Evolutionary conservation across 2,329 filamentous ascomycete genomes (phyloP).

Genomic region (Rutstroemia sydowiana): DNA sequence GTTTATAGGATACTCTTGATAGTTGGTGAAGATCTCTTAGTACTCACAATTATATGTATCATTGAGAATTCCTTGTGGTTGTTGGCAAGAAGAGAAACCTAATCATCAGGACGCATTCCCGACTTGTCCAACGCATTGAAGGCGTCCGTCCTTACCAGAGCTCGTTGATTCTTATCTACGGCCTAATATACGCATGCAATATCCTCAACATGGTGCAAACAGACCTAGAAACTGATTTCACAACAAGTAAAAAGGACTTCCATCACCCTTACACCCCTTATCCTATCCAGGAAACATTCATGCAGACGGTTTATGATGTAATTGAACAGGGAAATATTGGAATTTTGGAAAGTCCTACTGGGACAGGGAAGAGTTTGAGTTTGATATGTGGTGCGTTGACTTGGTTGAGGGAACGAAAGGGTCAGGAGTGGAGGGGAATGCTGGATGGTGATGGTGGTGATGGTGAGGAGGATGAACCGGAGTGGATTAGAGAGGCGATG

Average conservation of each 20-base stretch:
- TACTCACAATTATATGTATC: too few relatives aligned
- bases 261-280: constrained; percentile 67
- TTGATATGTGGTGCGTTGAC: constrained; percentile 65
- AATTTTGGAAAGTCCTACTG: constrained; percentile 68
- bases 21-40: too few relatives aligned
- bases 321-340: constrained; percentile 60
- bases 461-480: constrained; percentile 51
- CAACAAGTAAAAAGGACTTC: constrained; percentile 38
- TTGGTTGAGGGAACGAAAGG: constrained; percentile 63
- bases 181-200: too few relatives aligned
- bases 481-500: constrained; percentile 61
- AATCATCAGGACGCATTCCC: too few relatives aligned
- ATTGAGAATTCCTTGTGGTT: too few relatives aligned
- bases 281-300: constrained; percentile 62
- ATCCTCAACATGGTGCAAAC: background rate
- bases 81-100: too few relatives aligned
- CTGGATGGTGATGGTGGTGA: background rate
- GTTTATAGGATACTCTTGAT: too few relatives aligned
- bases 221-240: background rate
- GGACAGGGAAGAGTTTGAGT: constrained; percentile 65
- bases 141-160: too few relatives aligned
- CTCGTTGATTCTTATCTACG: too few relatives aligned
- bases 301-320: constrained; percentile 60
- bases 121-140: too few relatives aligned
- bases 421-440: constrained; percentile 13